These are phyloP conservation scores for Styphnolobium japonicum DNA, from an alignment of 306 rosid species.

Conservation along the genomic window DNA sequence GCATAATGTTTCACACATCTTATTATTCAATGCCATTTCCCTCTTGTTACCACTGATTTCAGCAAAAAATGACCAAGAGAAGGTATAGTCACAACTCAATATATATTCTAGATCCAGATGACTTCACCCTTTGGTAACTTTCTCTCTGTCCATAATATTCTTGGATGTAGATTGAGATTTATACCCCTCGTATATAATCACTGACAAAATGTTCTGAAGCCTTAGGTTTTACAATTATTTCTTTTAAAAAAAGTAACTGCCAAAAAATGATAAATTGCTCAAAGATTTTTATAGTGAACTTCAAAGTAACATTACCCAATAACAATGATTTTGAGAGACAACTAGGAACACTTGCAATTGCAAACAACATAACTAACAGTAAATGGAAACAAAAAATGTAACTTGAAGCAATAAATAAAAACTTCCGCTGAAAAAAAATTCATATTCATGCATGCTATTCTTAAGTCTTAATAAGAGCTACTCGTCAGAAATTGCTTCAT, in stretches of 20 bases:
- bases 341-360: too few species aligned
- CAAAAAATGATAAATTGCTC: too few species aligned
- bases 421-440: too few species aligned
- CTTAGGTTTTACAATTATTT: too few species aligned
- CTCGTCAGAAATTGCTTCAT: background rate
- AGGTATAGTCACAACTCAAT: background rate
- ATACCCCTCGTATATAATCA: background rate
- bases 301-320: too few species aligned
- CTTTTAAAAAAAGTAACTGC: too few species aligned
- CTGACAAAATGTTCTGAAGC: background rate
- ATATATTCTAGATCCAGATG: background rate
- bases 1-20: too few species aligned
- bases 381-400: background rate
- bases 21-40: too few species aligned
- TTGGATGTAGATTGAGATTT: background rate
- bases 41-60: background rate
- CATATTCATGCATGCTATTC: background rate
- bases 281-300: too few species aligned
- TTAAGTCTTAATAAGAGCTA: background rate
- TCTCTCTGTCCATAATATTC: background rate
- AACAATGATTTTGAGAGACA: too few species aligned
- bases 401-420: background rate
- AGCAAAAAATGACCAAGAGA: background rate
- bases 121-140: background rate
- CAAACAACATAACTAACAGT: too few species aligned